phyloP scores from a whole-genome alignment of 2,329 filamentous ascomycete species.

The Lojkania enalia region DNA sequence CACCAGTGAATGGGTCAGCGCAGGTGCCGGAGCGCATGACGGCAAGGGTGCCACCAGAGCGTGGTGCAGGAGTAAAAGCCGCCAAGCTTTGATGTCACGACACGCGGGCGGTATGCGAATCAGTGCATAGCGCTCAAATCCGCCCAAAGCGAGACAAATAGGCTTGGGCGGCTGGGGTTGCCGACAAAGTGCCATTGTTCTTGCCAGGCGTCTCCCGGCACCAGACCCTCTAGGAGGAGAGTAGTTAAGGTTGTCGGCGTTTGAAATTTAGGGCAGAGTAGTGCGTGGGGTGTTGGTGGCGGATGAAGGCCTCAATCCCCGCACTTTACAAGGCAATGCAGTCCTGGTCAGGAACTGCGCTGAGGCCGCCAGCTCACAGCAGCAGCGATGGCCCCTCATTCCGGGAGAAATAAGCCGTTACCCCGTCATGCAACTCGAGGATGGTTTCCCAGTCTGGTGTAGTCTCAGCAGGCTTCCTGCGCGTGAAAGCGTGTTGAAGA shows the following conservation, averaged over 20 bases:
- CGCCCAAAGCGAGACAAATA: slow-evolving; percentile 14
- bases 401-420: slow-evolving; percentile 9
- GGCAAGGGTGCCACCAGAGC: slow-evolving; percentile 39
- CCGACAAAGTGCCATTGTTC: slow-evolving; percentile 21
- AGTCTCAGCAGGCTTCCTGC: no score
- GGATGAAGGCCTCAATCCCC: slow-evolving; percentile 29
- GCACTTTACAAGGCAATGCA: slow-evolving; percentile 30
- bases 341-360: slow-evolving; percentile 36
- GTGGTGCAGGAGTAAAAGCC: slow-evolving; percentile 23
- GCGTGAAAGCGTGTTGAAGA: not conserved
- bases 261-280: slow-evolving; percentile 32
- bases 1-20: slow-evolving; percentile 27
- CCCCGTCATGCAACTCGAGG: slow-evolving; percentile 1
- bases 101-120: slow-evolving; percentile 23
- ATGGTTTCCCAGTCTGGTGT: no score
- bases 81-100: slow-evolving; percentile 41
- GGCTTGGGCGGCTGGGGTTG: slow-evolving; percentile 22
- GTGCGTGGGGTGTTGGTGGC: slow-evolving; percentile 40
- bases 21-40: slow-evolving; percentile 35
- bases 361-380: slow-evolving; percentile 14
- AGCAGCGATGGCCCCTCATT: slow-evolving; percentile 15
- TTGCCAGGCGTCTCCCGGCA: slow-evolving; percentile 8
- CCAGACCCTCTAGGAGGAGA: slow-evolving; percentile 12
- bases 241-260: slow-evolving; percentile 31
- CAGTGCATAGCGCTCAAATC: slow-evolving; percentile 23